These are phyloP conservation scores for Sporothrix curviconia DNA, from an alignment of 2,329 filamentous ascomycete species.

Conservation along the genomic window DNA sequence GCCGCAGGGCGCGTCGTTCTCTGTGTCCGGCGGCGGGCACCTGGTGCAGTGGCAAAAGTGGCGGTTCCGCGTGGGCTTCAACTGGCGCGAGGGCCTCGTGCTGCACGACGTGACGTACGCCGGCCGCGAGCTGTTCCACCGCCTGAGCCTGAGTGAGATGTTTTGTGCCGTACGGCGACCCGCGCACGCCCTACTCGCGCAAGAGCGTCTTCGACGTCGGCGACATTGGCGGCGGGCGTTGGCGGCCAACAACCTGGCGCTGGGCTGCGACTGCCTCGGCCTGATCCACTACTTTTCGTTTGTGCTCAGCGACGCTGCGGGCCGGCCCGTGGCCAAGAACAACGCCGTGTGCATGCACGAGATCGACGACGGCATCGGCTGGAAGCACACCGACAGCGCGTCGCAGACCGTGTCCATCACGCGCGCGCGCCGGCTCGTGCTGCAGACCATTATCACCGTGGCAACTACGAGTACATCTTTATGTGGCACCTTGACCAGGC, in stretches of 20 bases:
- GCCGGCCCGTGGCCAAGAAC: constrained; percentile 39
- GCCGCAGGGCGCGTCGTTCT: constrained; percentile 31
- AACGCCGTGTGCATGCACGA: constrained; percentile 63
- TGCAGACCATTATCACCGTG: constrained; percentile 63
- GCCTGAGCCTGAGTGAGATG: constrained; percentile 63
- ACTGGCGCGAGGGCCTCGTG: constrained; percentile 61
- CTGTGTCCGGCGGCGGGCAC: constrained; percentile 41
- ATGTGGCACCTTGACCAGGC: constrained; percentile 52
- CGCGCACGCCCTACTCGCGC: constrained; percentile 57
- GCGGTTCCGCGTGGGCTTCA: constrained; percentile 64
- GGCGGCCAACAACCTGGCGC: constrained; percentile 58
- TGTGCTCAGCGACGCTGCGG: constrained; percentile 43
- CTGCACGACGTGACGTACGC: constrained; percentile 62
- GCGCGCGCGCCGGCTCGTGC: constrained; percentile 53
- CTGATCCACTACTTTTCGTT: constrained; percentile 50
- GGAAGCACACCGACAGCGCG: constrained; percentile 64
- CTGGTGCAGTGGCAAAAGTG: constrained; percentile 59
- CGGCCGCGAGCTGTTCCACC: constrained; percentile 57
- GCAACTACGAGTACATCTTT: constrained; percentile 61
- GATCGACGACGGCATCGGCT: constrained; percentile 61
- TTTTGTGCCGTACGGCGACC: constrained; percentile 58
- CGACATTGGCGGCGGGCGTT: constrained; percentile 60
- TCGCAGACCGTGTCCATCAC: constrained; percentile 54
- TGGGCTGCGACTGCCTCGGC: constrained; percentile 66
- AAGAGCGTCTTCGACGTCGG: constrained; percentile 70